These are phyloP conservation scores for Quercus alba DNA, from an alignment of 306 rosid species.

Conservation along the genomic window DNA sequence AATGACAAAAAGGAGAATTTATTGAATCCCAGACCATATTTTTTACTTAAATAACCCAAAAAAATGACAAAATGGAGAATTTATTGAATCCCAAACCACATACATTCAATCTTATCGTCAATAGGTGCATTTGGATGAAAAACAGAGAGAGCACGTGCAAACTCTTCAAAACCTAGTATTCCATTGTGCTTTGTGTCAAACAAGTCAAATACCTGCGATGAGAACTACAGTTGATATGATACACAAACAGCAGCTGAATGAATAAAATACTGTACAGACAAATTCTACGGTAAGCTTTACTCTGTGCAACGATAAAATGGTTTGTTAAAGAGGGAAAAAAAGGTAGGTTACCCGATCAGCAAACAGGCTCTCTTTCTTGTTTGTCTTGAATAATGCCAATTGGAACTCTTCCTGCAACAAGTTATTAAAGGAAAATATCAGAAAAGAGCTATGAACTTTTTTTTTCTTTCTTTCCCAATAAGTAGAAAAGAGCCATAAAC, in stretches of 20 bases:
- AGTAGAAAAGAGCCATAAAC: not conserved
- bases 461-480: not conserved
- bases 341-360: slow-evolving; percentile 79
- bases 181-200: slow-evolving; percentile 99
- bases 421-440: not conserved
- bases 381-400: slow-evolving; percentile 93
- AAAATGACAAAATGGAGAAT: too few relatives aligned
- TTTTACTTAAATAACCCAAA: not conserved
- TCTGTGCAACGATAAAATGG: slow-evolving; percentile 7
- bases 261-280: not conserved
- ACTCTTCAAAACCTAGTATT: slow-evolving; percentile 94
- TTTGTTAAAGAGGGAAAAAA: slow-evolving; percentile 1
- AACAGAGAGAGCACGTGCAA: slow-evolving; percentile 93
- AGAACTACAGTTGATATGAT: slow-evolving; percentile 4
- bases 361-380: slow-evolving; percentile 93
- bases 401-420: slow-evolving; percentile 90
- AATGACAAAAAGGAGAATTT: too few relatives aligned
- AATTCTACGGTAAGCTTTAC: not conserved
- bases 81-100: slow-evolving; percentile 9
- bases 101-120: slow-evolving; percentile 95
- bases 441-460: slow-evolving; percentile 1
- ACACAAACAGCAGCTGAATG: slow-evolving; percentile 16
- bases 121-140: slow-evolving; percentile 98
- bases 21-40: not conserved
- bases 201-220: slow-evolving; percentile 79